Conservation (phyloP, 805 yeast genomes). For the Kluyveromyces wickerhamii region DNA sequence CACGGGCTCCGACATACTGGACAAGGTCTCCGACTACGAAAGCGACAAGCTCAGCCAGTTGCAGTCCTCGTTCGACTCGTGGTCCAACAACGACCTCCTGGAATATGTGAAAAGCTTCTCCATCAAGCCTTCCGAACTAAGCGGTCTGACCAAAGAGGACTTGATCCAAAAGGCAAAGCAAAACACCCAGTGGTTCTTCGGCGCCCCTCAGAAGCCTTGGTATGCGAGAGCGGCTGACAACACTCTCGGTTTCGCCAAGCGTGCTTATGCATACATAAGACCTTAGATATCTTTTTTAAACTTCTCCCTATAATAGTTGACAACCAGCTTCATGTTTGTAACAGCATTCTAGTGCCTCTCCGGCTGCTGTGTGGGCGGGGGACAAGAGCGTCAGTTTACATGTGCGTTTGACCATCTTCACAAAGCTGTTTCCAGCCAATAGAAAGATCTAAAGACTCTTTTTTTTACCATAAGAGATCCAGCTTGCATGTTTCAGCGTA, state of each 20-base stretch:
- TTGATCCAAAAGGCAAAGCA: slow-evolving; percentile 34
- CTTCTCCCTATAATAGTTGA: neutral
- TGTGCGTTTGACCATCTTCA: too few species aligned
- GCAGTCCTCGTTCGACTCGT: slow-evolving; percentile 29
- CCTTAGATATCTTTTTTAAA: neutral
- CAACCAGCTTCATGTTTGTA: too few species aligned
- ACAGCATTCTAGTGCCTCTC: too few species aligned
- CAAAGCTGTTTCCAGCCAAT: too few species aligned
- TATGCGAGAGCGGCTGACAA: slow-evolving; percentile 20
- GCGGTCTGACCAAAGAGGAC: slow-evolving; percentile 24
- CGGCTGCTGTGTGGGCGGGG: too few species aligned
- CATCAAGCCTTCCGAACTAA: slow-evolving; percentile 21
- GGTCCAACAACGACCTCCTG: slow-evolving; percentile 38
- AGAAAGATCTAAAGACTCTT: too few species aligned
- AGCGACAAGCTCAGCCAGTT: slow-evolving; percentile 14
- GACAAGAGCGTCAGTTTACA: too few species aligned
- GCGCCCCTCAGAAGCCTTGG: slow-evolving; percentile 18
- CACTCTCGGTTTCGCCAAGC: neutral
- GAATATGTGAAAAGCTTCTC: slow-evolving; percentile 38
- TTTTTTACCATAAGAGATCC: too few species aligned
- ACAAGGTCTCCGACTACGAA: slow-evolving; percentile 9
- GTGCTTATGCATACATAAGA: slow-evolving; percentile 2
- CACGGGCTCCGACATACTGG: slow-evolving; percentile 10
- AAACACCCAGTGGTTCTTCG: slow-evolving; percentile 35
- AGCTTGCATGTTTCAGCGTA: too few species aligned